Conservation (phyloP, 345 rosid species). For the Clarkia xantiana region DNA sequence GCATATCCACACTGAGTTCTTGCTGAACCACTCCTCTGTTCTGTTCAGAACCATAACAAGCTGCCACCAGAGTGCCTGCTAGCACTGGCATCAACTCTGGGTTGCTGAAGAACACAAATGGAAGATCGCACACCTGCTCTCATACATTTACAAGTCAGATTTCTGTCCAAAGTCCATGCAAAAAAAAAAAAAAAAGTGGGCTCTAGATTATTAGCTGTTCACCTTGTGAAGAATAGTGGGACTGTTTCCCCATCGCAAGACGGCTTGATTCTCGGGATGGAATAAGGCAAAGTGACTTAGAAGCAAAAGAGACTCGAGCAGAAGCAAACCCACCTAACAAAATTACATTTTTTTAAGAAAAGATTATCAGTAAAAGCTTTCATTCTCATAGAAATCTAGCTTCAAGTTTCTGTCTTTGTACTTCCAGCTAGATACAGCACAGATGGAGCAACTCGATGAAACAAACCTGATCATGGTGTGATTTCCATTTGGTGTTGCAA, state of each 20-base stretch:
- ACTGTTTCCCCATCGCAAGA: slow-evolving; percentile 71
- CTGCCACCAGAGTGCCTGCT: slow-evolving; percentile 49
- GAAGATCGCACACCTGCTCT: slow-evolving; percentile 67
- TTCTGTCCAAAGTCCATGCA: background rate
- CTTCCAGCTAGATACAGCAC: too few relatives aligned
- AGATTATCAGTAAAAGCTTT: too few relatives aligned
- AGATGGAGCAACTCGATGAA: background rate
- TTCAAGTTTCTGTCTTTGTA: too few relatives aligned
- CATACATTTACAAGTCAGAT: slow-evolving; percentile 7
- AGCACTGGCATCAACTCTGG: slow-evolving; percentile 54
- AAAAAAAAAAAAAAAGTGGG: background rate
- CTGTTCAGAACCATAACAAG: slow-evolving; percentile 59
- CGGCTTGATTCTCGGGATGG: slow-evolving; percentile 61
- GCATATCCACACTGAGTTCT: slow-evolving; percentile 61
- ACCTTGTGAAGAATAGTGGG: slow-evolving; percentile 80
- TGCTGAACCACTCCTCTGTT: slow-evolving; percentile 52
- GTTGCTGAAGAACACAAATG: slow-evolving; percentile 61
- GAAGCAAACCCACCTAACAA: slow-evolving; percentile 46
- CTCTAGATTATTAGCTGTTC: slow-evolving; percentile 8
- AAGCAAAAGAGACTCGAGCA: slow-evolving; percentile 50
- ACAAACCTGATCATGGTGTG: slow-evolving; percentile 45
- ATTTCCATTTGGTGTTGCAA: slow-evolving; percentile 61
- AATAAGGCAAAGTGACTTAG: slow-evolving; percentile 58
- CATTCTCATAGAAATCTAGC: too few relatives aligned
- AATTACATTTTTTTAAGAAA: too few relatives aligned